A percentile compares a stretch with the other conserved stretches of the same genome.
Evolutionary conservation across 2,329 filamentous ascomycete species (phyloP).

Genomic region (Fusarium staphyleae): DNA sequence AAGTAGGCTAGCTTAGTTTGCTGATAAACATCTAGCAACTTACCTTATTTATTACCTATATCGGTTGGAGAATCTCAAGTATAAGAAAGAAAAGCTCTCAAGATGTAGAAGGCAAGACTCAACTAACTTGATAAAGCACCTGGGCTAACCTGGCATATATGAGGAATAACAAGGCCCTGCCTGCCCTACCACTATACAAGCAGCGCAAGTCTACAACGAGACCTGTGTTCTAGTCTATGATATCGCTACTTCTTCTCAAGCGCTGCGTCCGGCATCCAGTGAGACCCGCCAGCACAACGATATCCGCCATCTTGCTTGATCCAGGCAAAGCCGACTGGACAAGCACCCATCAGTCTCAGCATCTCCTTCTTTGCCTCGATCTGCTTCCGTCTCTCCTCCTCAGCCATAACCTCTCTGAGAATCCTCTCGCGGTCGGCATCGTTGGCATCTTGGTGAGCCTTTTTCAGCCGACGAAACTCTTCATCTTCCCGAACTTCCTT

Average conservation of each 20-base stretch:
- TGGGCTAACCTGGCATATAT: no score
- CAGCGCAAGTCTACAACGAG: no score
- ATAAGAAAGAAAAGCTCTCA: no score
- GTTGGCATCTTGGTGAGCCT: constrained; percentile 38
- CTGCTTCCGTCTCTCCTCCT: constrained; percentile 49
- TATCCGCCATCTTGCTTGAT: constrained; percentile 66
- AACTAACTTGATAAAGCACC: no score
- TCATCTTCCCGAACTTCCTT: constrained; percentile 49
- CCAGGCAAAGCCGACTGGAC: constrained; percentile 66
- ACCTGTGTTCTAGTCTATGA: no score
- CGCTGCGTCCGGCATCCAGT: constrained; percentile 50
- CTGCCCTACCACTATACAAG: no score
- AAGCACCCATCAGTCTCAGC: constrained; percentile 61
- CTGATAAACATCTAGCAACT: no score
- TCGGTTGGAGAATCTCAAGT: no score
- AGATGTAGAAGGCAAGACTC: no score
- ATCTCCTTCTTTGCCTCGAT: constrained; percentile 54
- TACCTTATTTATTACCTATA: no score
- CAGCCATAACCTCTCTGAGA: constrained; percentile 40
- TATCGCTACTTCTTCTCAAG: constrained; percentile 15
- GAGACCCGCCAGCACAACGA: constrained; percentile 66
- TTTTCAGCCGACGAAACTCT: constrained; percentile 47
- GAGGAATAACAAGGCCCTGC: no score
- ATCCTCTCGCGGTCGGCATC: constrained; percentile 49
- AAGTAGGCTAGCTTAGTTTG: no score